Evolutionary conservation across 805 yeast species (phyloP).

Genomic region (Sugiyamaella qingdaonensis): DNA sequence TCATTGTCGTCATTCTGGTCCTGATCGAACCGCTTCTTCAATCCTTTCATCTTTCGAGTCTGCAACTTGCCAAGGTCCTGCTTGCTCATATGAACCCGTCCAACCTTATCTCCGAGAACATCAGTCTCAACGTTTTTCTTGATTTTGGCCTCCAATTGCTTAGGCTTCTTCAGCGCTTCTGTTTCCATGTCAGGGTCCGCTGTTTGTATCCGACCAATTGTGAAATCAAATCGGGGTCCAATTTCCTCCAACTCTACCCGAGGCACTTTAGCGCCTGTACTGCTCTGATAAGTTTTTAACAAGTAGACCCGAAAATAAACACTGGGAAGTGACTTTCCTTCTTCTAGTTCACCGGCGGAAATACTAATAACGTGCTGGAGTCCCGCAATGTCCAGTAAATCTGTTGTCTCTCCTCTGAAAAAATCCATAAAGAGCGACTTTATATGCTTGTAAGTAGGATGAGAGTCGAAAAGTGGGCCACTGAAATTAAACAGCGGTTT

Average conservation of each 20-base stretch:
- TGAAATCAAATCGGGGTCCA: constrained; percentile 93
- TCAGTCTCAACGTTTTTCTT: constrained; percentile 89
- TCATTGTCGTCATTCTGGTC: constrained; percentile 45
- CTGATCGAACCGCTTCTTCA: constrained; percentile 83
- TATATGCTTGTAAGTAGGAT: constrained; percentile 78
- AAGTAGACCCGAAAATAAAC: constrained; percentile 89
- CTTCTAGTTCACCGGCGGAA: constrained; percentile 71
- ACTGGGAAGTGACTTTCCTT: constrained; percentile 64
- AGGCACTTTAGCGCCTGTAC: constrained; percentile 76
- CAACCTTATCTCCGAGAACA: constrained; percentile 91
- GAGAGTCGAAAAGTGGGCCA: constrained; percentile 85
- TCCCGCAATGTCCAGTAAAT: constrained; percentile 89
- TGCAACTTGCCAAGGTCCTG: constrained; percentile 89
- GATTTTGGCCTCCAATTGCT: constrained; percentile 71
- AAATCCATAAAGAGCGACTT: constrained; percentile 89
- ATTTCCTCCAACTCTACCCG: constrained; percentile 91
- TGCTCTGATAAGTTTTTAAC: constrained; percentile 69
- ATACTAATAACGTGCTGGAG: constrained; percentile 85
- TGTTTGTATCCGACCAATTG: constrained; percentile 77
- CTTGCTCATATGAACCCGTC: constrained; percentile 92
- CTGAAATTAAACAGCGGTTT: constrained; percentile 93
- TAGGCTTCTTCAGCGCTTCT: constrained; percentile 80
- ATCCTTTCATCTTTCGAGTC: constrained; percentile 98
- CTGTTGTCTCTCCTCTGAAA: constrained; percentile 75
- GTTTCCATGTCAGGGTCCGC: constrained; percentile 86